Conservation (phyloP, 331 rosid species). For the Arachis monticola region DNA sequence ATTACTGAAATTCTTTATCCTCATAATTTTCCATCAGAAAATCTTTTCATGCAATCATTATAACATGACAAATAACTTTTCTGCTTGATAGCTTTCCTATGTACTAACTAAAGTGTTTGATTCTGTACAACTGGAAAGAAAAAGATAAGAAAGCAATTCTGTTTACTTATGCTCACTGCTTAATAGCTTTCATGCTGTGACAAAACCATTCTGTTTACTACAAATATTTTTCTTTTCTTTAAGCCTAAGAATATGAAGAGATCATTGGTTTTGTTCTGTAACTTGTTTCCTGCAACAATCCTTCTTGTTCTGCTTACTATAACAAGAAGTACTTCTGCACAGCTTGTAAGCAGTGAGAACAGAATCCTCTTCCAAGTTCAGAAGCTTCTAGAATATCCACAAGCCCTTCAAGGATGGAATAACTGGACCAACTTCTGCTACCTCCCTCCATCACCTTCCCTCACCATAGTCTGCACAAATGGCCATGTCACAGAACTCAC, state of each 20-base stretch:
- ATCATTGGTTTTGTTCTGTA: constrained; percentile 47
- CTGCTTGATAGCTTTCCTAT: constrained; percentile 9
- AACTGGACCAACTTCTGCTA: constrained; percentile 87
- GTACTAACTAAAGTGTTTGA: constrained; percentile 31
- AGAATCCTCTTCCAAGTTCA: constrained; percentile 67
- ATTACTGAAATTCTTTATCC: constrained; percentile 36
- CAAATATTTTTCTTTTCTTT: constrained; percentile 19
- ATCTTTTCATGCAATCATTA: constrained; percentile 38
- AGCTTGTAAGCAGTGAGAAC: constrained; percentile 55
- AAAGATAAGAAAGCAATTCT: neutral
- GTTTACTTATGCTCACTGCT: neutral
- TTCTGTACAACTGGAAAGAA: constrained; percentile 22
- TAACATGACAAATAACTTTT: constrained; percentile 38
- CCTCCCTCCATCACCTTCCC: constrained; percentile 70
- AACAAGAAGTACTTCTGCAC: constrained; percentile 58
- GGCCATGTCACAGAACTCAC: constrained; percentile 64
- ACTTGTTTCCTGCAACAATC: constrained; percentile 42
- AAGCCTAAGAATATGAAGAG: constrained; percentile 49
- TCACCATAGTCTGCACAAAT: constrained; percentile 68
- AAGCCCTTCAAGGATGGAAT: constrained; percentile 69
- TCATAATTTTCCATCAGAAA: constrained; percentile 23
- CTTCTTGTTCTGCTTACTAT: constrained; percentile 50
- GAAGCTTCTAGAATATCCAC: constrained; percentile 81
- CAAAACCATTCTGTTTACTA: neutral
- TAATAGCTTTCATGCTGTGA: constrained; percentile 24